Evolutionary conservation across 1,139 yeast species (phyloP).

Genomic region (Citeromyces hawaiiensis): DNA sequence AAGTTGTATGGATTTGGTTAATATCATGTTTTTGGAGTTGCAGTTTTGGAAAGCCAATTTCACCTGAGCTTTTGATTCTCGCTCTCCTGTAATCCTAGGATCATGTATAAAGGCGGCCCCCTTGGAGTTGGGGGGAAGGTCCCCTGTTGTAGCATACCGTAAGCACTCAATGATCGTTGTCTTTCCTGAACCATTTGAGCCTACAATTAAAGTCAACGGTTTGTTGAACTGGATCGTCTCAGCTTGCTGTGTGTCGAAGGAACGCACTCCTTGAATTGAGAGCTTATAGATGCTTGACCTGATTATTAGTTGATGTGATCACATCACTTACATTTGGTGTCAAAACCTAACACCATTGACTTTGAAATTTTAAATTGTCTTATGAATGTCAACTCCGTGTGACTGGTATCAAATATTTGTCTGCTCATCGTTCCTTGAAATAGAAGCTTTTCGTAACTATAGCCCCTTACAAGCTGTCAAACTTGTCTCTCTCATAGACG

Average conservation of each 20-base stretch:
- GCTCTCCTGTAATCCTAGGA: conserved; percentile 69
- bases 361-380: too few species aligned
- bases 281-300: conserved; percentile 69
- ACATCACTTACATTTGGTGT: too few species aligned
- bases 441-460: too few species aligned
- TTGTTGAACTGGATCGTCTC: conserved; percentile 85
- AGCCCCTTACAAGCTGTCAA: too few species aligned
- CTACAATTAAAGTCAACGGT: conserved; percentile 89
- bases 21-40: conserved; percentile 67
- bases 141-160: conserved; percentile 91
- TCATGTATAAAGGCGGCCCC: conserved; percentile 97
- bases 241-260: conserved; percentile 71
- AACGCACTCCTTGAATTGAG: conserved; percentile 80
- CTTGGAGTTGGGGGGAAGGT: conserved; percentile 87
- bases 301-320: too few species aligned
- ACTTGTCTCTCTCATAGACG: too few species aligned
- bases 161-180: conserved; percentile 94
- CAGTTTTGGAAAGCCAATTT: conserved; percentile 74
- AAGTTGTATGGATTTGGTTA: conserved; percentile 75
- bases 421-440: too few species aligned
- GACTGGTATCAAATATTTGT: too few species aligned
- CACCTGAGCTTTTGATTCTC: conserved; percentile 78
- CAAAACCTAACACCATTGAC: too few species aligned
- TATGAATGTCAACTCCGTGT: too few species aligned
- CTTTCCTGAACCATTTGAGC: conserved; percentile 97